A percentile compares a stretch with the other conserved stretches of the same genome.
Evolutionary conservation across 164 flowering plant species (phyloP).

Genomic region (Magnolia changhungtana): DNA sequence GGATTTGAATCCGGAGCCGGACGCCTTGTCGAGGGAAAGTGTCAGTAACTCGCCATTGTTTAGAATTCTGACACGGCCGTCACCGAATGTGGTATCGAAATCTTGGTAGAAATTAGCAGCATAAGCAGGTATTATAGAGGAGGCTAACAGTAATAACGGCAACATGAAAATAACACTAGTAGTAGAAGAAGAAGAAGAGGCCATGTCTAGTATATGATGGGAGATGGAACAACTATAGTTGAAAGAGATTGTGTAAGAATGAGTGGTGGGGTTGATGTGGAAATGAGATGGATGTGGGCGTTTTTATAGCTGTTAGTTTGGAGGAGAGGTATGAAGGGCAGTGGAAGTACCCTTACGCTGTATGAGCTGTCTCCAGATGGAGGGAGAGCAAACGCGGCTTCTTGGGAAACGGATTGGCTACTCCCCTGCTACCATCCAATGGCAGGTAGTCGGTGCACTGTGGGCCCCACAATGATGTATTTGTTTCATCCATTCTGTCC

Average conservation of each 20-base stretch:
- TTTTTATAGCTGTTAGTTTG: neutral
- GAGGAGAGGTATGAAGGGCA: neutral
- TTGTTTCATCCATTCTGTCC: no score
- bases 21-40: conserved; percentile 3
- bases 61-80: neutral
- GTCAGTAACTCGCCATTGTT: conserved; percentile 5
- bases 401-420: no score
- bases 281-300: neutral
- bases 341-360: neutral
- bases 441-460: no score
- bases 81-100: conserved; percentile 8
- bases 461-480: no score
- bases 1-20: conserved; percentile 12
- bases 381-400: neutral
- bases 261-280: neutral
- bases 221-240: neutral
- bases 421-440: no score
- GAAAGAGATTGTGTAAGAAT: neutral
- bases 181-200: neutral
- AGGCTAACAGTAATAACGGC: neutral
- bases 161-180: neutral
- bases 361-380: neutral
- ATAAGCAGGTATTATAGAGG: conserved; percentile 4
- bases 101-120: conserved; percentile 1
- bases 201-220: neutral